Evolutionary conservation across 306 rosid genomes (phyloP), one percentile per base, ranked within the genome.

Genomic region (Trichosanthes truncata): DNA sequence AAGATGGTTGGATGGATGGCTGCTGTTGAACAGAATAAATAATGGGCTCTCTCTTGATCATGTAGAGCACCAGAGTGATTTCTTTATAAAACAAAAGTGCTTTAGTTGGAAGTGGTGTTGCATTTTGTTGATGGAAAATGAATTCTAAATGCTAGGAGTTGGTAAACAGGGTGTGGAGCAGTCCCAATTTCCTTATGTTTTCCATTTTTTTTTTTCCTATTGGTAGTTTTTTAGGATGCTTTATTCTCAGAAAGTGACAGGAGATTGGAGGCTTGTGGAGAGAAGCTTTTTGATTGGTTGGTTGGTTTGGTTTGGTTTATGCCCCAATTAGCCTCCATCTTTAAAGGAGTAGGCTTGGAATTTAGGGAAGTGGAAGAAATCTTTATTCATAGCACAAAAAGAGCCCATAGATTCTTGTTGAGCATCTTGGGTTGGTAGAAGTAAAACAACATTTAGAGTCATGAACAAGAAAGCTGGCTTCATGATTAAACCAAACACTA

Each of bases 161-260:
- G 73, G 46, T 65, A 36, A 20, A 35, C 74, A 9, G 5, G 2
- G 74, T 38, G 49, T 66, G 72, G 46, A 23, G 21, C 66, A 2
- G 9, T 63, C 10, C 43, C 69, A 29, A 35, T 18, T 66, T 35
- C 73, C 73, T 20, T 6, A 15, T 6, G 40, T 62, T 62, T 21
- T 13, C n/a, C 67, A 60, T 1, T 29, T 2, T 65, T 17, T 65
- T 20, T 2, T 33, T 11, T 68, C 10, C 7, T 10, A 41, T 65
- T 35, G 61, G 61, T 55, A n/a, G 29, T 55, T 8, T 57, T 29
- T 26, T 23, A 60, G 67, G 67, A 35, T 26, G 21, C 14, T 26
- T 73, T 48, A 68, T 68, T 49, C 43, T 74, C 15, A 46, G 78
- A 74, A 49, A 74, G 78, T 74, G 78, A 74, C 25, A 46, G 57